Percentiles rank a stretch among this genome's conserved stretches.
phyloP scores from a whole-genome alignment of 306 rosid genomes.

The Malus sylvestris region DNA sequence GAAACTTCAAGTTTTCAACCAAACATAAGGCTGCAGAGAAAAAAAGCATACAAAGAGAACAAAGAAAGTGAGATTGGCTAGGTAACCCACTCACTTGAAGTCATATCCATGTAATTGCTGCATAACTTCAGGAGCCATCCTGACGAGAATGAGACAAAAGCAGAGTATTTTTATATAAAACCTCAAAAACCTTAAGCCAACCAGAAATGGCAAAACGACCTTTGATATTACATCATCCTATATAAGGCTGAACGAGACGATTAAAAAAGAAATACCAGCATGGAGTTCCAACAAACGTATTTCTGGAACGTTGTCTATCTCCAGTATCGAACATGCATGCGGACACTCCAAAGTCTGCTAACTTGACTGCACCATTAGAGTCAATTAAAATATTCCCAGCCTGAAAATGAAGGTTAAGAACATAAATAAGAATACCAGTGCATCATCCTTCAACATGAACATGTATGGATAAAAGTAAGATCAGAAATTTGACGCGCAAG shows the following conservation, averaged over 20 bases:
- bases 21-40: neutral
- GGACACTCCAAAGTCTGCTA: conserved; percentile 97
- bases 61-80: neutral
- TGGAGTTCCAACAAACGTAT: conserved; percentile 98
- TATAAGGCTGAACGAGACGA: conserved; percentile 10
- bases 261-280: conserved; percentile 61
- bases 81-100: conserved; percentile 68
- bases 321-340: conserved; percentile 93
- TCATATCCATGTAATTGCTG: conserved; percentile 97
- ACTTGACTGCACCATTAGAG: conserved; percentile 77
- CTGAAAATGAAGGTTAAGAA: conserved; percentile 37
- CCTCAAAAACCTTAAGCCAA: neutral
- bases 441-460: conserved; percentile 7
- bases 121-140: conserved; percentile 99
- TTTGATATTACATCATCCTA: neutral
- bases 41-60: neutral
- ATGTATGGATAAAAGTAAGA: neutral
- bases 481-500: neutral
- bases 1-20: neutral
- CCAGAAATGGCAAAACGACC: neutral
- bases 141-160: conserved; percentile 26
- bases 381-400: conserved; percentile 92
- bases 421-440: conserved; percentile 18
- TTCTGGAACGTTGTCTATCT: conserved; percentile 88
- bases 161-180: conserved; percentile 1